A percentile compares a stretch with the other conserved stretches of the same genome.
Conservation (phyloP, 1,284 basidiomycete genomes). For the Cerrena zonata region DNA sequence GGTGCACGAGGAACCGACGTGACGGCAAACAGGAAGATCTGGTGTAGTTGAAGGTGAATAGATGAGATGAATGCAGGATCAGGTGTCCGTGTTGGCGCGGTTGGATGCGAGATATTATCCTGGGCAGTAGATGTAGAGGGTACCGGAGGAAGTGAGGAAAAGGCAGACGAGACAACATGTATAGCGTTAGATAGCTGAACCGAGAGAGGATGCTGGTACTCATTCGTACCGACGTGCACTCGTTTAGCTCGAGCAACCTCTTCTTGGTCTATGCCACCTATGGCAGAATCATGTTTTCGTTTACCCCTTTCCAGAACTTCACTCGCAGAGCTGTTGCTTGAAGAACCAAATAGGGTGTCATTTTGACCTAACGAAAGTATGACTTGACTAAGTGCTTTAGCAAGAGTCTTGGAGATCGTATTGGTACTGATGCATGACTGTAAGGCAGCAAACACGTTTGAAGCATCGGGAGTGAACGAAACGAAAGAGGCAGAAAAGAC, state of each 20-base stretch:
- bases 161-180: slow-evolving; percentile 2
- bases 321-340: neutral
- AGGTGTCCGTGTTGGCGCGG: slow-evolving; percentile 25
- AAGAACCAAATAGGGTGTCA: slow-evolving; percentile 44
- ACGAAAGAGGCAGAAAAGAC: slow-evolving; percentile 46
- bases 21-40: slow-evolving; percentile 68
- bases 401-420: slow-evolving; percentile 44
- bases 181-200: slow-evolving; percentile 2
- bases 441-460: slow-evolving; percentile 52
- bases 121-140: neutral
- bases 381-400: slow-evolving; percentile 50
- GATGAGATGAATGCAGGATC: slow-evolving; percentile 55
- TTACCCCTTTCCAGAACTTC: neutral
- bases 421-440: slow-evolving; percentile 42
- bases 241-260: neutral
- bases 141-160: neutral
- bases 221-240: neutral
- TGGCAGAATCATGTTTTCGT: neutral
- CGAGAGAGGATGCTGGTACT: neutral
- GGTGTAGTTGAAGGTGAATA: slow-evolving; percentile 63
- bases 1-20: slow-evolving; percentile 55
- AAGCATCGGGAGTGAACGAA: slow-evolving; percentile 36
- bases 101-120: neutral
- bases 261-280: neutral
- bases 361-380: slow-evolving; percentile 60